phyloP scores from a whole-genome alignment of 805 yeast genomes.

The Lipomyces spencermartinsiae region DNA sequence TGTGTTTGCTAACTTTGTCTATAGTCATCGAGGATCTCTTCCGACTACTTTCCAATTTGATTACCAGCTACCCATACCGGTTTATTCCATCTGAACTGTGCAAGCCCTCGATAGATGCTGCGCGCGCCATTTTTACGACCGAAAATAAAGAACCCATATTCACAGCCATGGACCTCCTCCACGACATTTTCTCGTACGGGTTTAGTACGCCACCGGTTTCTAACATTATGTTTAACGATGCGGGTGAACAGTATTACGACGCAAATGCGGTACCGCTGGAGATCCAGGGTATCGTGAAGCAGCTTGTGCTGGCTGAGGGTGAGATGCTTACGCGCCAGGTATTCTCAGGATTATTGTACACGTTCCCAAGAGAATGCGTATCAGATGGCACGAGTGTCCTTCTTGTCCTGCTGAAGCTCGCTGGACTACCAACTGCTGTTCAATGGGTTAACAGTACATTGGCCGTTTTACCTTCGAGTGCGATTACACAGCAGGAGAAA shows the following conservation, averaged over 20 bases:
- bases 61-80: conserved; percentile 73
- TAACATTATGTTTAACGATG: conserved; percentile 51
- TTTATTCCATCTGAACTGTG: conserved; percentile 53
- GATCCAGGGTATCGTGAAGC: conserved; percentile 57
- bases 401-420: conserved; percentile 63
- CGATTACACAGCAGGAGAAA: conserved; percentile 72
- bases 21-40: conserved; percentile 79
- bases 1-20: not conserved
- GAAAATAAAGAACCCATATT: conserved; percentile 75
- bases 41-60: conserved; percentile 75
- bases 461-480: conserved; percentile 62
- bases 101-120: conserved; percentile 60
- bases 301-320: conserved; percentile 62
- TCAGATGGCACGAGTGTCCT: conserved; percentile 78
- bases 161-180: conserved; percentile 73
- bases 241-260: conserved; percentile 16
- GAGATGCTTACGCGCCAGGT: conserved; percentile 59
- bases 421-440: conserved; percentile 50
- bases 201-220: conserved; percentile 80
- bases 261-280: conserved; percentile 60
- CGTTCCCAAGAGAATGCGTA: conserved; percentile 71
- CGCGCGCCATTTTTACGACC: conserved; percentile 60
- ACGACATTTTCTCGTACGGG: conserved; percentile 87
- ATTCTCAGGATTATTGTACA: conserved; percentile 70
- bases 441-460: conserved; percentile 70